A percentile compares a stretch with the other conserved stretches of the same genome.
These are phyloP conservation scores for Wickerhamomyces xylosicus DNA, from an alignment of 805 yeast species.

Conservation along the genomic window DNA sequence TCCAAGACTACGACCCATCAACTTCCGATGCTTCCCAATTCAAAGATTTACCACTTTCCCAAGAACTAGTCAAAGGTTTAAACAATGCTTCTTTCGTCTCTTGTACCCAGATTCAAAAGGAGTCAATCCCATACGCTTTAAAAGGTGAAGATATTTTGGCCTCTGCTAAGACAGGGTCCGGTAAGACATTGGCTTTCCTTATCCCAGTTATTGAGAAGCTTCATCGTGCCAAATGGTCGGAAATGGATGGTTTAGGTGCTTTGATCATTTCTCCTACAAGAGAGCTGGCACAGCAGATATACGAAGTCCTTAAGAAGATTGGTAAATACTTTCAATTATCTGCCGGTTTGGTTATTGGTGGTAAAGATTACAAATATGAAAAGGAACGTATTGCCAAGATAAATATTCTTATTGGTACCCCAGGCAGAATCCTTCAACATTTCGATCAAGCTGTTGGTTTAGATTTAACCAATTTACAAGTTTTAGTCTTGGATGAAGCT, in stretches of 20 bases:
- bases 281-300: constrained; percentile 65
- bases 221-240: constrained; percentile 28
- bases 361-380: constrained; percentile 64
- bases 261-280: constrained; percentile 63
- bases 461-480: constrained; percentile 53
- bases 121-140: constrained; percentile 65
- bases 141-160: constrained; percentile 88
- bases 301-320: constrained; percentile 50
- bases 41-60: constrained; percentile 68
- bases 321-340: constrained; percentile 49
- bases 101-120: constrained; percentile 80
- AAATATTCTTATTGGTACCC: constrained; percentile 81
- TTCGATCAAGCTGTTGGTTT: constrained; percentile 51
- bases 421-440: constrained; percentile 81
- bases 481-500: constrained; percentile 86
- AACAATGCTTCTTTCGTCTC: constrained; percentile 68
- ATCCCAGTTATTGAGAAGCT: constrained; percentile 76
- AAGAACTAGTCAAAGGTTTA: constrained; percentile 58
- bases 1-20: constrained; percentile 43
- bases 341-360: constrained; percentile 58
- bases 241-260: constrained; percentile 42
- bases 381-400: constrained; percentile 55
- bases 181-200: constrained; percentile 84
- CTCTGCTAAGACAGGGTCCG: constrained; percentile 96
- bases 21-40: constrained; percentile 37